These are phyloP conservation scores for Cornus kousa DNA, from an alignment of 148 eudicot species.

Conservation along the genomic window DNA sequence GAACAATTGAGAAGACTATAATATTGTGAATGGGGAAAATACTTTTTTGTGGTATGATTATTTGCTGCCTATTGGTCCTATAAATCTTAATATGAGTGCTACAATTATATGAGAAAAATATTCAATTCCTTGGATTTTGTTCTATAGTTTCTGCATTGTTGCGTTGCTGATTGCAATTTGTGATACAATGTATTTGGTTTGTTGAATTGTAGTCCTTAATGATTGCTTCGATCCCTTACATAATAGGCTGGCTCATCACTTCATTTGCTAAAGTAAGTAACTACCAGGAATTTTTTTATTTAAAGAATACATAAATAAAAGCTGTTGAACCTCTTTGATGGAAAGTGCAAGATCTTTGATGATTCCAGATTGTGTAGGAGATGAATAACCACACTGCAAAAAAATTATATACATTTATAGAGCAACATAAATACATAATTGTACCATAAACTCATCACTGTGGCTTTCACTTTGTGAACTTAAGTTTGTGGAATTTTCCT, in stretches of 20 bases:
- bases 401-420: neutral
- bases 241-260: constrained; percentile 57
- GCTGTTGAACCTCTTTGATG: constrained; percentile 53
- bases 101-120: no score
- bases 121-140: no score
- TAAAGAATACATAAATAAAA: neutral
- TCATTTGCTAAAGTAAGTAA: constrained; percentile 57
- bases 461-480: neutral
- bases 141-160: no score
- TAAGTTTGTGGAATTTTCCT: neutral
- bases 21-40: no score
- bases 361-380: constrained; percentile 73
- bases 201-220: constrained; percentile 46
- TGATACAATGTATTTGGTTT: no score
- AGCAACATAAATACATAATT: neutral
- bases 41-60: no score
- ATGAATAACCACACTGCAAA: constrained; percentile 80
- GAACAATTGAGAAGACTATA: no score
- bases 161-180: no score
- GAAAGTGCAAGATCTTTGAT: constrained; percentile 64
- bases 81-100: no score
- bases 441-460: neutral
- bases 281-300: neutral
- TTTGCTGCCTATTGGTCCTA: no score
- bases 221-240: constrained; percentile 64